Percentiles rank a stretch among this genome's conserved stretches.
Evolutionary conservation across 169 alveolate genomes (phyloP).

Genomic region (Plasmodium gaboni): DNA sequence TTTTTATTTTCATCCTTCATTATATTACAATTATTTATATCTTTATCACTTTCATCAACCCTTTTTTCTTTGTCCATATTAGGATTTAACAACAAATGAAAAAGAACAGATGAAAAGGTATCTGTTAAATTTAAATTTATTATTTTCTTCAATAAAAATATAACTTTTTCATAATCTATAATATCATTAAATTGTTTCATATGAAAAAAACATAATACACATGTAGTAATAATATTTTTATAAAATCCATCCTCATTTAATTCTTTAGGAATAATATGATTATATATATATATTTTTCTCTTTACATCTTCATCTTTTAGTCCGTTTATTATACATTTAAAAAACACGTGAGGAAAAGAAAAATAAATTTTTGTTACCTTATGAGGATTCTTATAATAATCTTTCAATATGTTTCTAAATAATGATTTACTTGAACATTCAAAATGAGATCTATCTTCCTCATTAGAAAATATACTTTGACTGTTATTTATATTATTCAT

Average conservation of each 20-base stretch:
- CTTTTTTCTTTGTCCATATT: not conserved
- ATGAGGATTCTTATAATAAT: slow-evolving; percentile 29
- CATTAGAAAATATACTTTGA: not conserved
- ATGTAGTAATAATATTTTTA: slow-evolving; percentile 13
- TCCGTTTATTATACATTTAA: slow-evolving; percentile 47
- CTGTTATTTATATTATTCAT: not conserved
- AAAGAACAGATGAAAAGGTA: slow-evolving; percentile 14
- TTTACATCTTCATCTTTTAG: slow-evolving; percentile 14
- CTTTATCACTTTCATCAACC: not conserved
- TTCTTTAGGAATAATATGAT: slow-evolving; percentile 34
- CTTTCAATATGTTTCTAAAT: slow-evolving; percentile 11
- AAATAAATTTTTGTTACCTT: slow-evolving; percentile 34
- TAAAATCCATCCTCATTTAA: slow-evolving; percentile 45
- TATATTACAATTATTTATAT: not conserved
- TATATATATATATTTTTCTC: slow-evolving; percentile 40
- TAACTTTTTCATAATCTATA: slow-evolving; percentile 42
- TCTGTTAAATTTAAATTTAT: slow-evolving; percentile 11
- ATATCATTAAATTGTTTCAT: not conserved
- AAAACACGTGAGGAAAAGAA: slow-evolving; percentile 27
- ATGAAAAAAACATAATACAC: slow-evolving; percentile 26
- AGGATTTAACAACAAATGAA: not conserved
- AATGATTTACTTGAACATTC: too few species aligned
- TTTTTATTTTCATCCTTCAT: not conserved
- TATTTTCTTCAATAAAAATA: slow-evolving; percentile 12
- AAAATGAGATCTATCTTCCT: not conserved